Percentiles rank a stretch among this genome's conserved stretches.
Evolutionary conservation across 768 basidiomycete species (phyloP).

Genomic region (Amanita subjunquillea): DNA sequence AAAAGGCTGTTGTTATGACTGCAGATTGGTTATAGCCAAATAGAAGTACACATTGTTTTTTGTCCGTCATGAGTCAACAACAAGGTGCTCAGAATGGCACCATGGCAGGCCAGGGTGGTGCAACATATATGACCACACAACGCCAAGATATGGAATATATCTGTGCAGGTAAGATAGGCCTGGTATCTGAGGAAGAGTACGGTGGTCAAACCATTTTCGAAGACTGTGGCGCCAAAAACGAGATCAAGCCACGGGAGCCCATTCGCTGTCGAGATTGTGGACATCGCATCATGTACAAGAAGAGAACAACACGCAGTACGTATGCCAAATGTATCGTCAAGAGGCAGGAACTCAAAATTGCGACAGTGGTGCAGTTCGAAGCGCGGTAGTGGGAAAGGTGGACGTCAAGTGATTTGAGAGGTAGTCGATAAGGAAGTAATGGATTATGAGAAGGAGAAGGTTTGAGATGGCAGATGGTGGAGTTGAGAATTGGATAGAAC

Average conservation of each 20-base stretch:
- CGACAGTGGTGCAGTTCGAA: conserved; percentile 74
- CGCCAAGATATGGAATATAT: conserved; percentile 74
- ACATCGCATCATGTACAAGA: conserved; percentile 98
- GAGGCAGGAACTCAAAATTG: background rate
- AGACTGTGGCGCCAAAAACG: conserved; percentile 92
- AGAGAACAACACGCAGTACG: conserved; percentile 88
- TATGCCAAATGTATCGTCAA: conserved; percentile 5
- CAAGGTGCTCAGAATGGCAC: conserved; percentile 13
- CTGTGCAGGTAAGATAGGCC: conserved; percentile 56
- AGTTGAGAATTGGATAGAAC: conserved; percentile 24
- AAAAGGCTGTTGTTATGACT: background rate
- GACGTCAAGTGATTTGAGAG: conserved; percentile 46
- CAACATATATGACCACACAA: conserved; percentile 21
- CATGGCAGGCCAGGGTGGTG: conserved; percentile 12
- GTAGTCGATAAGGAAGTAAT: conserved; percentile 67
- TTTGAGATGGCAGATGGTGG: conserved; percentile 19
- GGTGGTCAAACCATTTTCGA: conserved; percentile 8
- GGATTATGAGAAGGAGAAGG: conserved; percentile 62
- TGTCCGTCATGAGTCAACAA: conserved; percentile 28
- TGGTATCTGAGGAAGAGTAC: background rate
- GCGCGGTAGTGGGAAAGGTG: conserved; percentile 42
- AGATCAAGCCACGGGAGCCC: conserved; percentile 83
- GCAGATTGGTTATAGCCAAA: conserved; percentile 6
- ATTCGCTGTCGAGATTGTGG: conserved; percentile 96
- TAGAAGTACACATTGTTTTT: conserved; percentile 10